Base-by-base conservation (phyloP, 2,329 filamentous ascomycete species). In the Aspergillus quadrilineatus region DNA sequence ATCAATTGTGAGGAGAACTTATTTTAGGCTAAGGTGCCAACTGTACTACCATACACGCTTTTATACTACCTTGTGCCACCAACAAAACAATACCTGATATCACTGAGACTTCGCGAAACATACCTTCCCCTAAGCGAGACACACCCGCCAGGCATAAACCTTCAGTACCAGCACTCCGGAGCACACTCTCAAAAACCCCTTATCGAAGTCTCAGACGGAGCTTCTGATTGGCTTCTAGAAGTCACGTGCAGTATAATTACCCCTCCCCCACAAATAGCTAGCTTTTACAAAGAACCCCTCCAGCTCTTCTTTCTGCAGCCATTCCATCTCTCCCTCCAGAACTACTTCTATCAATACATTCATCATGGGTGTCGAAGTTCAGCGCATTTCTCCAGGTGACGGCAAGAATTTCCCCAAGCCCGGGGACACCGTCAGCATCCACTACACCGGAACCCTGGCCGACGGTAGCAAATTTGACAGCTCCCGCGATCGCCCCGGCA, bases 401-500 rank as follows among this genome's bases (percentile, higher is more conserved):
- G 79, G 79, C 54, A 80, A 81, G 55, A 73, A 85, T 67, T 79
- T 75, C 63, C 89, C 93, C 57, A 70, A 77, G 64, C 67, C 70
- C 12, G 89, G 90, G 63, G 86, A 97, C 73, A 84, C 77, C 29
- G 90, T 97, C 69, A 85, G 83, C 69, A 96, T 97, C 71, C 86
- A 94, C 77, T 97, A 97, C 82, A 94, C 89, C 44, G 94, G 94
- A 67, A 96, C 81, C 77, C 82, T 97, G 57, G 80, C 42, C 32
- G 15, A 50, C 29, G 37, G 47, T 49, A 52, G 45, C 47, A 96
- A 92, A 76, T 97, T 99, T 78, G 94, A 97, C 79, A 89, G 87
- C 60, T 96, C 93, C 17, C 60, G 56, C 63, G 86, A 85, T 60
- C 86, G 90, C 55, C 87, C 86, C 49, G 22, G 7, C 4, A 85